Base-by-base conservation (phyloP, 768 basidiomycete species). In the Gymnopilus junonius region DNA sequence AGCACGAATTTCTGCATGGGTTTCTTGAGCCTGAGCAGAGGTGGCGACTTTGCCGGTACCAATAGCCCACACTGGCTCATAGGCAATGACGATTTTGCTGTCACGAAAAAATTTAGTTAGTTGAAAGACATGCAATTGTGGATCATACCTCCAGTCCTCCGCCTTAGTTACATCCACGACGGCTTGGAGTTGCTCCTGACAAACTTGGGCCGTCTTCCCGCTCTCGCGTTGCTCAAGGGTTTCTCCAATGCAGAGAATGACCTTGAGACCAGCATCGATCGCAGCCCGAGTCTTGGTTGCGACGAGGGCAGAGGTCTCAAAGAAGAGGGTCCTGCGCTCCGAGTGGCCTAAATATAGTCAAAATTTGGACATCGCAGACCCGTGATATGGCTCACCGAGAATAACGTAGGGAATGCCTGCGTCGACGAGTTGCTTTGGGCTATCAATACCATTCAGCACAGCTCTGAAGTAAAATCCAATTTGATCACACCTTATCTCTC, bases 61-160 rank as follows among this genome's bases (percentile, higher is more conserved):
- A 75, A 99, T 99, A 34, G 97, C 97, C 97, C 97, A 99, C 17
- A 99, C 94, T 43, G 95, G 94, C 76, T 97, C 94, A 76, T 96
- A 99, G 20, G 97, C 97, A 70, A 99, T 84, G 61, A 99, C 97
- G 71, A 99, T 83, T 65, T 92, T 87, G 71, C 95, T 96, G 50
- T 32, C 32, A 20, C 34, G 43, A 23, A 58, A 17, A 45, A 15
- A 37, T 42, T 29, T n/a, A 48, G 8, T 55, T 12, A 43, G 11
- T 17, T 35, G 57, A 55, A 34, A 70, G 25, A 21, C n/a, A 37
- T 27, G n/a, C 11, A 37, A 55, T n/a, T 11, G 42, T 21, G 10
- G 31, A 8, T 31, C 87, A 65, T 63, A 95, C 95, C 84, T 87
- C 96, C 97, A 99, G 71, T 93, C 88, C 20, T 74, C 76, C 65